Base-by-base conservation (phyloP, 192 early-diverging fungal species). In the Geranomyces variabilis region DNA sequence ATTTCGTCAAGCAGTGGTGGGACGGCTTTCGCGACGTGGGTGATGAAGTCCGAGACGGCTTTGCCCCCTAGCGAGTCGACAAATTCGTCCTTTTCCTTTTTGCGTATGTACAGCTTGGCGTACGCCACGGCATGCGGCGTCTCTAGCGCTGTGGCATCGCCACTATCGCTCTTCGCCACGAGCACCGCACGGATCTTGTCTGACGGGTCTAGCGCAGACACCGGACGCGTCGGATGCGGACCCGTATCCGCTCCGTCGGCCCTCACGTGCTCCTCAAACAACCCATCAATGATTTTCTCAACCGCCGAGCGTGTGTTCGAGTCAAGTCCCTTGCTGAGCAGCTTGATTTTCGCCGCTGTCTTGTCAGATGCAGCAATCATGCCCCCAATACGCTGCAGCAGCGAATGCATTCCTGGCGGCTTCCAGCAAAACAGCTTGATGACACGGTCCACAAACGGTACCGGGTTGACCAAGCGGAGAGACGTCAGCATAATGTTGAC, bases 391-490 rank as follows among this genome's bases (percentile, higher is more conserved):
- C 48, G 46, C 61, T 77, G 75, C 3, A 80, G 58, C 29, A 80
- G 73, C 5, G 79, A 80, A 56, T 71, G 55, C 57, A 74, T 59
- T 26, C 71, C 75, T 0, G 78, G 78, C 9, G 79, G 79, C 45
- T 71, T 73, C 79, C 79, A 80, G 46, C 75, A 69, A 60, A 80
- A 80, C n/a, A 80, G 29, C 19, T 73, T 65, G 28, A 80, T 64
- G 6, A 80, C 48, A 0, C 75, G 72, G 15, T 80, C 75, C 15
- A 80, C 64, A 60, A 80, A 80, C 15, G 79, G 79, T 21, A 75
- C 63, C 67, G 79, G 79, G 43, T 80, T 80, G 29, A 80, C 34
- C 3, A 80, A 48, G 7, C 75, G 65, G 24, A 80, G 51, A 17
- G 66, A 65, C 3, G 79, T 75, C 6, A 80, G 64, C 31, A 77